phyloP scores from a whole-genome alignment of 1,284 basidiomycete genomes.

The Kalmanozyma brasiliensis region DNA sequence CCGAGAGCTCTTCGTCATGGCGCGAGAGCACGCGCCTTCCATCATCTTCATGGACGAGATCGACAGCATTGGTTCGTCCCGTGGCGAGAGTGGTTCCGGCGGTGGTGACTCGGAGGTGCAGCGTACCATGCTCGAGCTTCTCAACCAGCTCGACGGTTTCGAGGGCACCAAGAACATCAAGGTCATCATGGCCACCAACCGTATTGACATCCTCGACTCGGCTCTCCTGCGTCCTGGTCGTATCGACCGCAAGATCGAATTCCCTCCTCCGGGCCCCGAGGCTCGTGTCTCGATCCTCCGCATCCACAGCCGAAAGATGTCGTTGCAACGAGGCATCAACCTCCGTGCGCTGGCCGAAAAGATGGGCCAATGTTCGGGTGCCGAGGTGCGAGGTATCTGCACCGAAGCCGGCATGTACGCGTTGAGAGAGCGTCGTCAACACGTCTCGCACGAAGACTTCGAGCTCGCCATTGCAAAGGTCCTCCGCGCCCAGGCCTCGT shows the following conservation, averaged over 20 bases:
- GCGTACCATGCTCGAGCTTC: constrained; percentile 94
- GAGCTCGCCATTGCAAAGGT: constrained; percentile 96
- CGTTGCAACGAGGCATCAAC: constrained; percentile 95
- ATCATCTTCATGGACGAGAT: constrained; percentile 99
- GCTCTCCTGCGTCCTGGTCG: constrained; percentile 93
- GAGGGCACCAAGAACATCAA: constrained; percentile 99
- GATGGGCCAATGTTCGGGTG: constrained; percentile 98
- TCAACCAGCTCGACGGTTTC: constrained; percentile 98
- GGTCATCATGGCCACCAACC: constrained; percentile 98
- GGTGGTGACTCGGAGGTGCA: constrained; percentile 96
- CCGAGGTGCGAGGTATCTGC: constrained; percentile 97
- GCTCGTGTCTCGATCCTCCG: constrained; percentile 95
- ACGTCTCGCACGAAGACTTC: constrained; percentile 98
- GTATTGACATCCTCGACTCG: constrained; percentile 96
- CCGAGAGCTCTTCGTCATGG: constrained; percentile 98
- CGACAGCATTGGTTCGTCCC: constrained; percentile 93
- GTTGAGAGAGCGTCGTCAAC: constrained; percentile 87
- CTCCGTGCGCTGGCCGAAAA: constrained; percentile 93
- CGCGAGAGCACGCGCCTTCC: constrained; percentile 95
- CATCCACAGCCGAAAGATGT: constrained; percentile 99
- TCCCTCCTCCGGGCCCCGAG: constrained; percentile 97
- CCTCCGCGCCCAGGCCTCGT: constrained; percentile 70
- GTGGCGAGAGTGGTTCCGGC: constrained; percentile 81
- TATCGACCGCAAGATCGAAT: constrained; percentile 98
- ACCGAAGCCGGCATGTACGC: constrained; percentile 99